These are phyloP conservation scores for Fusarium sp. DNA, from an alignment of 2,329 filamentous ascomycete species.

Conservation along the genomic window DNA sequence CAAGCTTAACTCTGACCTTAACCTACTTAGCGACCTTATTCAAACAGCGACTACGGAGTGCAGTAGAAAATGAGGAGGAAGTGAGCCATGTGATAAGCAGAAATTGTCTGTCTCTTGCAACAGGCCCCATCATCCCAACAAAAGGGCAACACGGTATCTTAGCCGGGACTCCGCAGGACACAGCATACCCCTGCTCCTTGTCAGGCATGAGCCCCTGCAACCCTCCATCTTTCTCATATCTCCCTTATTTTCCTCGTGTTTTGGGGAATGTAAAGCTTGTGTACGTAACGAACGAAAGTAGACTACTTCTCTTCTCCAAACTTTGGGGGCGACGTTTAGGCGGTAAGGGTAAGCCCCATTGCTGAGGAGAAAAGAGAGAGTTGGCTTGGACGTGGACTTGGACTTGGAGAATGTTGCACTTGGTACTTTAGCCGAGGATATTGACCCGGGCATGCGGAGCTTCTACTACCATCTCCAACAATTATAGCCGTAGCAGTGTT, in stretches of 20 bases:
- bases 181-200: constrained; percentile 9
- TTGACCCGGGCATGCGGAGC: constrained; percentile 36
- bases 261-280: constrained; percentile 14
- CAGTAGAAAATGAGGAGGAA: constrained; percentile 22
- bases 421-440: constrained; percentile 35
- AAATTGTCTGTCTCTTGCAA: constrained; percentile 7
- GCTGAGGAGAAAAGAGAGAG: constrained; percentile 5
- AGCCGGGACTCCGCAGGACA: constrained; percentile 11
- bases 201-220: constrained; percentile 5
- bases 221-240: constrained; percentile 28
- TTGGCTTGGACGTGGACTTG: constrained; percentile 9
- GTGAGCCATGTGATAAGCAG: constrained; percentile 31
- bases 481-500: neutral
- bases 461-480: constrained; percentile 7
- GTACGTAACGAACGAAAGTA: constrained; percentile 20
- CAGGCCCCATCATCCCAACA: constrained; percentile 18
- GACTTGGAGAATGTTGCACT: constrained; percentile 37
- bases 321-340: constrained; percentile 6
- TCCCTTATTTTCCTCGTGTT: neutral
- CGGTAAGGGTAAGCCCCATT: constrained; percentile 20
- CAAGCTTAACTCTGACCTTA: constrained; percentile 39
- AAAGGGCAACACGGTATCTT: constrained; percentile 25
- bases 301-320: constrained; percentile 24
- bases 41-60: neutral
- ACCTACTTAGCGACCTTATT: neutral